Percentiles rank a stretch among this genome's conserved stretches.
These are phyloP conservation scores for Parietaria judaica DNA, from an alignment of 306 rosid genomes.

Conservation along the genomic window DNA sequence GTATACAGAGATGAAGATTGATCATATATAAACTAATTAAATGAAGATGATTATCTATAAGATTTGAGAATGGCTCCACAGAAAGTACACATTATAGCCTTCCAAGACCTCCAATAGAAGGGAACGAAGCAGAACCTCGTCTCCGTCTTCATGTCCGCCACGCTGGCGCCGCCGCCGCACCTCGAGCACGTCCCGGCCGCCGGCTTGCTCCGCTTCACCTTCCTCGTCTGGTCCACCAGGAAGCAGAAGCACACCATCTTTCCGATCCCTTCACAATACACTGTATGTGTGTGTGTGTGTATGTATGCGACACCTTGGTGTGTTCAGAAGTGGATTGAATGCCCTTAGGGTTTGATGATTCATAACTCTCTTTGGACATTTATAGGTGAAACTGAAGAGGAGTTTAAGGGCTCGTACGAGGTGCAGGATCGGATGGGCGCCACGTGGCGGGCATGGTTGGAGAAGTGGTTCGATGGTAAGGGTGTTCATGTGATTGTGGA, in stretches of 20 bases:
- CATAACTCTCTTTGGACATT: not conserved
- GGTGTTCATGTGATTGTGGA: constrained; percentile 18
- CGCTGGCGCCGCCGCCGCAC: constrained; percentile 71
- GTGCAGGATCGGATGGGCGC: constrained; percentile 16
- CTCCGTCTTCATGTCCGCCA: constrained; percentile 58
- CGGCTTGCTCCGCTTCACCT: constrained; percentile 60
- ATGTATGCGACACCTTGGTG: not conserved
- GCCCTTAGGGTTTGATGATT: not conserved
- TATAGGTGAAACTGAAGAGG: not conserved
- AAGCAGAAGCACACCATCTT: constrained; percentile 77
- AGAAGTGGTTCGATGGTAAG: not conserved
- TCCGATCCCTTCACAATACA: not conserved
- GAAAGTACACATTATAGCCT: constrained; percentile 63
- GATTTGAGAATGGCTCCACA: constrained; percentile 83
- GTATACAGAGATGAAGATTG: not conserved
- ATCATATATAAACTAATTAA: not conserved
- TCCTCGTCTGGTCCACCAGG: constrained; percentile 51
- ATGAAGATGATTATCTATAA: constrained; percentile 23
- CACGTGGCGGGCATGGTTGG: constrained; percentile 2
- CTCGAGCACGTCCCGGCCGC: constrained; percentile 71
- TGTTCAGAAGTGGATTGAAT: not conserved
- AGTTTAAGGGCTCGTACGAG: not conserved
- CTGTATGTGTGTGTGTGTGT: not conserved
- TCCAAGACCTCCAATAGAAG: constrained; percentile 51
- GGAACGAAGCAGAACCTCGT: constrained; percentile 67